Conservation (phyloP, 768 basidiomycete genomes). For the Mycena epipterygia region DNA sequence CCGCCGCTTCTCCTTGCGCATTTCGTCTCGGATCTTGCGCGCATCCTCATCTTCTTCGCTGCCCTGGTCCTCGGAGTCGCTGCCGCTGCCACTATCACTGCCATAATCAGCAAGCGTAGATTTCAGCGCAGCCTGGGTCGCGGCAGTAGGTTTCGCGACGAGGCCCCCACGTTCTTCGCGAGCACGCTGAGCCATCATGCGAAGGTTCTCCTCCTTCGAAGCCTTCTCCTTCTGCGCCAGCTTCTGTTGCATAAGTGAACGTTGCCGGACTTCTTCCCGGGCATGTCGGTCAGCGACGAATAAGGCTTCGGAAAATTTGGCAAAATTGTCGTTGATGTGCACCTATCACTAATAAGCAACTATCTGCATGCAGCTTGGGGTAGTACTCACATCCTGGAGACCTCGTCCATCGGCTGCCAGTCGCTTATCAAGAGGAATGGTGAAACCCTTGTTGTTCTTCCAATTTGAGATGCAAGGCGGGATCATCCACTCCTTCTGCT, state of each 20-base stretch:
- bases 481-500: conserved; percentile 99
- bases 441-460: conserved; percentile 99
- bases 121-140: conserved; percentile 78
- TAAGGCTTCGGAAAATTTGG: conserved; percentile 97
- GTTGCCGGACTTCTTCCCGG: conserved; percentile 97
- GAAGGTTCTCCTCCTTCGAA: conserved; percentile 95
- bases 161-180: conserved; percentile 93
- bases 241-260: conserved; percentile 97
- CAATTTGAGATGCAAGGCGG: conserved; percentile 99
- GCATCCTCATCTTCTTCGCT: conserved; percentile 87
- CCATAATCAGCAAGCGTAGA: conserved; percentile 89
- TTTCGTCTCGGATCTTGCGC: conserved; percentile 87
- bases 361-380: not conserved
- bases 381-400: conserved; percentile 88
- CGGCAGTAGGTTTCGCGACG: conserved; percentile 74
- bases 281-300: conserved; percentile 98
- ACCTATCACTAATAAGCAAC: conserved; percentile 72
- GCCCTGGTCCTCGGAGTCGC: conserved; percentile 71
- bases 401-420: conserved; percentile 98
- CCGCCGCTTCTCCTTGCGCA: conserved; percentile 91
- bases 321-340: conserved; percentile 99
- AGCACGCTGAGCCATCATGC: conserved; percentile 94
- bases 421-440: conserved; percentile 97
- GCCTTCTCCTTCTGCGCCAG: conserved; percentile 99
- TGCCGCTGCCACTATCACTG: conserved; percentile 74